Conservation (phyloP, 257 asterid genomes). For the Nicotiana knightiana region DNA sequence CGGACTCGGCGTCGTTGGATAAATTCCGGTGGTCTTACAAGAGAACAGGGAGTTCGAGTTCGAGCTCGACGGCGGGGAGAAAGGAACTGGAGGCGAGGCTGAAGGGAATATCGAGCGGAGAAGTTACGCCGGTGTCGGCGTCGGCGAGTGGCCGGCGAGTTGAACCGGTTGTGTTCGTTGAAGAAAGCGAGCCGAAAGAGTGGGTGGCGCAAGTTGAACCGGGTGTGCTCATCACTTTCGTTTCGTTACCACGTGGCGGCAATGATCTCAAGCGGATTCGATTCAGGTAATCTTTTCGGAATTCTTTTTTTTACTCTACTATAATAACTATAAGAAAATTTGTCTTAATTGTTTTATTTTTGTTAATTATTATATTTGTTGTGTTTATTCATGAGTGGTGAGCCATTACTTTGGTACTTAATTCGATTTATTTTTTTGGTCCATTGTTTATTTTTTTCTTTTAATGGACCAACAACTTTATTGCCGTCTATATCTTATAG, state of each 20-base stretch:
- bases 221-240: slow-evolving; percentile 87
- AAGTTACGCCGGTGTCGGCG: slow-evolving; percentile 63
- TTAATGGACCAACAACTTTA: neutral
- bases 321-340: neutral
- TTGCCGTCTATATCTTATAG: neutral
- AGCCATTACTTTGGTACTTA: neutral
- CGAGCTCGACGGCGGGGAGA: slow-evolving; percentile 64
- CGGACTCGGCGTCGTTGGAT: slow-evolving; percentile 50
- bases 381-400: neutral
- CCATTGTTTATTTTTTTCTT: neutral
- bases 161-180: slow-evolving; percentile 77
- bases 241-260: slow-evolving; percentile 91
- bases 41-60: slow-evolving; percentile 80
- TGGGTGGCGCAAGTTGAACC: slow-evolving; percentile 99
- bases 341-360: neutral
- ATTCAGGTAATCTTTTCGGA: slow-evolving; percentile 56
- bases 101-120: slow-evolving; percentile 91
- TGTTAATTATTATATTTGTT: neutral
- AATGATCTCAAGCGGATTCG: slow-evolving; percentile 94
- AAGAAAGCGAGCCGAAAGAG: slow-evolving; percentile 92
- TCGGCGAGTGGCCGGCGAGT: slow-evolving; percentile 93
- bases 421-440: slow-evolving; percentile 4
- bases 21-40: slow-evolving; percentile 79
- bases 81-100: slow-evolving; percentile 84
- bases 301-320: neutral